Conservation (phyloP, 805 yeast species). For the Candida ipomoeae region DNA sequence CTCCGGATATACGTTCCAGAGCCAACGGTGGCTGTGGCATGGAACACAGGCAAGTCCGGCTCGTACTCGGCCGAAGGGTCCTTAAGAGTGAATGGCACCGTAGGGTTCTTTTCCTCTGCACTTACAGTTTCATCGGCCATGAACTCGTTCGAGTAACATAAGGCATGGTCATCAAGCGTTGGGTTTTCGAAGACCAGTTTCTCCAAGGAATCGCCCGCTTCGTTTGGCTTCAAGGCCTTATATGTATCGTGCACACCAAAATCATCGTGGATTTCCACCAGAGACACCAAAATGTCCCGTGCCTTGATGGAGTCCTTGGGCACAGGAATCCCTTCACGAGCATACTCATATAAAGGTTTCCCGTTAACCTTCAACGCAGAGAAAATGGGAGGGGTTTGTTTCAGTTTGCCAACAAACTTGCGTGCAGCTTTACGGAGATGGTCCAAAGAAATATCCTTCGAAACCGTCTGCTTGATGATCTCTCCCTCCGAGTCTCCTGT, state of each 20-base stretch:
- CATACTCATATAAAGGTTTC: constrained; percentile 89
- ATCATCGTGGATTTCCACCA: constrained; percentile 52
- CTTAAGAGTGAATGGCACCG: constrained; percentile 35
- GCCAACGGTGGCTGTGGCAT: constrained; percentile 73
- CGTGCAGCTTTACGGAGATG: constrained; percentile 46
- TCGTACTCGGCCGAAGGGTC: constrained; percentile 36
- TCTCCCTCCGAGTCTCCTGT: constrained; percentile 94
- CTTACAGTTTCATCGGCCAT: constrained; percentile 30
- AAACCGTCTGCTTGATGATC: constrained; percentile 54
- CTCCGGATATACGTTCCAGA: constrained; percentile 96
- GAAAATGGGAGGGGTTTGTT: constrained; percentile 92
- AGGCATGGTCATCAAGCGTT: constrained; percentile 58
- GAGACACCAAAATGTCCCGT: constrained; percentile 61
- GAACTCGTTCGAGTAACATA: constrained; percentile 57
- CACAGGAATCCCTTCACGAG: constrained; percentile 78
- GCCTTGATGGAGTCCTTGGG: constrained; percentile 73
- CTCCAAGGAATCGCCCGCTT: constrained; percentile 45
- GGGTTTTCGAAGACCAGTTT: constrained; percentile 45
- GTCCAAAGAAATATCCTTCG: constrained; percentile 54
- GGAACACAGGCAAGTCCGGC: constrained; percentile 62
- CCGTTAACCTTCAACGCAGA: constrained; percentile 95
- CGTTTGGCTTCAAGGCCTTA: constrained; percentile 38
- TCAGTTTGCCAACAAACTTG: constrained; percentile 74
- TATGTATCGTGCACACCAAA: constrained; percentile 56
- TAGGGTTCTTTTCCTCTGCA: constrained; percentile 37